Conservation (phyloP, 1,139 yeast genomes). For the Entelexis paramagnoliae region DNA sequence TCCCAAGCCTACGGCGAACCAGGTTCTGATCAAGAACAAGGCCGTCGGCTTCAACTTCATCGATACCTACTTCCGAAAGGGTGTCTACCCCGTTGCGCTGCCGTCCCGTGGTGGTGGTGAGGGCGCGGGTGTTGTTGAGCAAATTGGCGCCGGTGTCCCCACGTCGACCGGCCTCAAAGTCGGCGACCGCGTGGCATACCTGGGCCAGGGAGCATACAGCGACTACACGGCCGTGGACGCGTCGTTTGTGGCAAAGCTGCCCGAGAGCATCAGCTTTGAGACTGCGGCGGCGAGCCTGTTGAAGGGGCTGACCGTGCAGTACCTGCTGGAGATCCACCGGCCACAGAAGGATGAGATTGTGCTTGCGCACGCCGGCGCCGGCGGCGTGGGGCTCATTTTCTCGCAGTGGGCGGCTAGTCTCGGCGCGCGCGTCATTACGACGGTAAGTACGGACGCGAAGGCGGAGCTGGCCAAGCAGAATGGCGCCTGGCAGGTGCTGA, state of each 20-base stretch:
- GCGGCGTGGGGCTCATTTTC: constrained; percentile 61
- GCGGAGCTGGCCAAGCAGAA: constrained; percentile 42
- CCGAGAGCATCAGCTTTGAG: constrained; percentile 40
- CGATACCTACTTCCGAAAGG: constrained; percentile 71
- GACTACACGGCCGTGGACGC: constrained; percentile 53
- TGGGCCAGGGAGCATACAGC: constrained; percentile 41
- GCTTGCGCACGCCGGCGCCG: constrained; percentile 87
- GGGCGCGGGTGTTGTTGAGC: constrained; percentile 60
- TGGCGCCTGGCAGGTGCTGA: constrained; percentile 70
- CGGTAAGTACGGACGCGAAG: constrained; percentile 61
- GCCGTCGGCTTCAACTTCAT: constrained; percentile 76
- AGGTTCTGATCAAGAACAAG: constrained; percentile 58
- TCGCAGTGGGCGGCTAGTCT: constrained; percentile 47
- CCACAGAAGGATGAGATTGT: constrained; percentile 60
- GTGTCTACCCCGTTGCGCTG: constrained; percentile 49
- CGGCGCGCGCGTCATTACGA: constrained; percentile 77
- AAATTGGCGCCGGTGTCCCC: constrained; percentile 63
- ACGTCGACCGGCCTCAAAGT: constrained; percentile 52
- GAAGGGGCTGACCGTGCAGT: constrained; percentile 72
- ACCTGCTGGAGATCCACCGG: constrained; percentile 45
- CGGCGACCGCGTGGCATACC: constrained; percentile 66
- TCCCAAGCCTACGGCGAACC: constrained; percentile 46
- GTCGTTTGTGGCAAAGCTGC: constrained; percentile 40
- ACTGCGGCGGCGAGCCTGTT: constrained; percentile 50
- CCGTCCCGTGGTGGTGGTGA: constrained; percentile 53